Percentiles rank a stretch among this genome's conserved stretches.
These are phyloP conservation scores for Chlamydomonas sp. DNA, from an alignment of 139 green algal species.

Conservation along the genomic window DNA sequence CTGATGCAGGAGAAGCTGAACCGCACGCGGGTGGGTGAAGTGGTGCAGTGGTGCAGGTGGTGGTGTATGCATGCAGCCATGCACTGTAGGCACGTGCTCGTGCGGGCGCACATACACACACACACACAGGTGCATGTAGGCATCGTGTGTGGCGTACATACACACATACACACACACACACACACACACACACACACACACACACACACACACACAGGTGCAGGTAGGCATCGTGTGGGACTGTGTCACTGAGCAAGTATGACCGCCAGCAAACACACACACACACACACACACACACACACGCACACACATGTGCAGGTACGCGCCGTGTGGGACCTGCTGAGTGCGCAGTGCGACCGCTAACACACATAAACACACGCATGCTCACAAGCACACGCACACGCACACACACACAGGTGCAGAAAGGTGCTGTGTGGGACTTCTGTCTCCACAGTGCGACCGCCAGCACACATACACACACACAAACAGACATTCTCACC, in stretches of 20 bases:
- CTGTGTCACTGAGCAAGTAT: neutral
- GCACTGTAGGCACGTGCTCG: neutral
- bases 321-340: neutral
- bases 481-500: neutral
- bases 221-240: neutral
- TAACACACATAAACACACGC: too few relatives aligned
- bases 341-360: neutral
- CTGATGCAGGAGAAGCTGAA: slow-evolving; percentile 11
- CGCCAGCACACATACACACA: neutral
- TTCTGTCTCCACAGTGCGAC: neutral
- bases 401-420: neutral
- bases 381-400: neutral
- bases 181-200: neutral
- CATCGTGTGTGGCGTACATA: neutral
- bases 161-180: neutral
- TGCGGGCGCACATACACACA: neutral
- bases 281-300: neutral
- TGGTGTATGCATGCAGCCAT: neutral
- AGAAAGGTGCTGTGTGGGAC: neutral
- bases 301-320: neutral
- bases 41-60: neutral
- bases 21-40: slow-evolving; percentile 11
- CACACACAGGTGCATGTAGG: neutral
- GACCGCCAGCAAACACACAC: neutral
- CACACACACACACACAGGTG: neutral